Evolutionary conservation across 257 asterid species (phyloP).

Genomic region (Solanum pennellii): DNA sequence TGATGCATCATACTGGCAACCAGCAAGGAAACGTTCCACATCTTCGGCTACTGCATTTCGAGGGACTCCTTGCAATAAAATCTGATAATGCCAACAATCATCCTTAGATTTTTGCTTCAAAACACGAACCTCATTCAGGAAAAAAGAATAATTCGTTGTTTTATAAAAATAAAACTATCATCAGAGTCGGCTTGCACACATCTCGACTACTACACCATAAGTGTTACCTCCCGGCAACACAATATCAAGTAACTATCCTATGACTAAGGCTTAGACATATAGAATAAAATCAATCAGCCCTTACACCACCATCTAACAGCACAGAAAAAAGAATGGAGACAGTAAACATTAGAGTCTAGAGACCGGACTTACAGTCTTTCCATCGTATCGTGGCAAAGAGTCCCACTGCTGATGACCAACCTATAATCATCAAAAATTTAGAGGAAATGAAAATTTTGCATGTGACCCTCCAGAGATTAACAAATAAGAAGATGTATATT

Average conservation of each 20-base stretch:
- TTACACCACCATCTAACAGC: background rate
- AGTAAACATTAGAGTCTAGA: background rate
- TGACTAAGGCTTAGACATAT: background rate
- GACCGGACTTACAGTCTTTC: slow-evolving; percentile 64
- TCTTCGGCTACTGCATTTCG: slow-evolving; percentile 56
- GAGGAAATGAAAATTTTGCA: background rate
- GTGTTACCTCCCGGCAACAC: background rate
- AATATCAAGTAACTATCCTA: background rate
- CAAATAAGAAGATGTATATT: background rate
- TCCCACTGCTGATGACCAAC: slow-evolving; percentile 49
- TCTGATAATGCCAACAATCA: slow-evolving; percentile 17
- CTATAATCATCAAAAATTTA: slow-evolving; percentile 26
- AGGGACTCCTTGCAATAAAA: slow-evolving; percentile 57
- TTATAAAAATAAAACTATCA: background rate
- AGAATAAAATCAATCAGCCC: background rate
- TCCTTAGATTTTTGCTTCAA: background rate
- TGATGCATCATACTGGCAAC: slow-evolving; percentile 56
- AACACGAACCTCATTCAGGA: background rate
- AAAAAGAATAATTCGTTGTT: background rate
- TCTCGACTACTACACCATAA: background rate
- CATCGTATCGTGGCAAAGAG: slow-evolving; percentile 35
- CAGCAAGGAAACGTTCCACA: slow-evolving; percentile 72
- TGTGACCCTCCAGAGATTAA: background rate
- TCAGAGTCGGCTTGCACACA: background rate
- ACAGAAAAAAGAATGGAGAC: background rate